phyloP scores from a whole-genome alignment of 306 rosid species.

The Prunus mume region DNA sequence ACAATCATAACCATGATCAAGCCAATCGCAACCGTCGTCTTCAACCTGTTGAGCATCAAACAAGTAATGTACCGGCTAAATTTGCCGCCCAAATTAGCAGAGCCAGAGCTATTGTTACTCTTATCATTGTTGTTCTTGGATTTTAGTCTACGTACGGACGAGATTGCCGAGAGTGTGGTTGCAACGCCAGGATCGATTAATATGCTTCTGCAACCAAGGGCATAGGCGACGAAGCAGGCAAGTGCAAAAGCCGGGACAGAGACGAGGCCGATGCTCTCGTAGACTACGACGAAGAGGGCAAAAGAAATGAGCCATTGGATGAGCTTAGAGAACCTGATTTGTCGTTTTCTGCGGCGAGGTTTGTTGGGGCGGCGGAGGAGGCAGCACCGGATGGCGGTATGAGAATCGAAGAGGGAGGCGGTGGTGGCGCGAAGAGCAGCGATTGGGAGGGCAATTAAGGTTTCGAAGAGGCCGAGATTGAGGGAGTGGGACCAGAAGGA shows the following conservation, averaged over 20 bases:
- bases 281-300: constrained; percentile 14
- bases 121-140: not conserved
- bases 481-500: constrained; percentile 28
- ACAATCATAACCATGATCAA: constrained; percentile 34
- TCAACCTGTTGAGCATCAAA: constrained; percentile 29
- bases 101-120: not conserved
- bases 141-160: constrained; percentile 11
- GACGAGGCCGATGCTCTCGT: constrained; percentile 17
- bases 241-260: not conserved
- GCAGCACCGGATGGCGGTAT: not conserved
- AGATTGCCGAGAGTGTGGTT: constrained; percentile 8
- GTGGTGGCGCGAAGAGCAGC: constrained; percentile 21
- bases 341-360: not conserved
- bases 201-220: not conserved
- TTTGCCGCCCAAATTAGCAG: constrained; percentile 1
- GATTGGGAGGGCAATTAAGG: constrained; percentile 20
- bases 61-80: constrained; percentile 14
- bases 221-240: constrained; percentile 7
- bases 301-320: constrained; percentile 27
- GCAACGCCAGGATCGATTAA: not conserved
- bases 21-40: constrained; percentile 37
- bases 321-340: constrained; percentile 22
- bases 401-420: constrained; percentile 20
- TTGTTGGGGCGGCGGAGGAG: not conserved
- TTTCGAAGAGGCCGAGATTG: constrained; percentile 24